These are phyloP conservation scores for Jamesozyma piceae DNA, from an alignment of 805 yeast genomes.

Conservation along the genomic window DNA sequence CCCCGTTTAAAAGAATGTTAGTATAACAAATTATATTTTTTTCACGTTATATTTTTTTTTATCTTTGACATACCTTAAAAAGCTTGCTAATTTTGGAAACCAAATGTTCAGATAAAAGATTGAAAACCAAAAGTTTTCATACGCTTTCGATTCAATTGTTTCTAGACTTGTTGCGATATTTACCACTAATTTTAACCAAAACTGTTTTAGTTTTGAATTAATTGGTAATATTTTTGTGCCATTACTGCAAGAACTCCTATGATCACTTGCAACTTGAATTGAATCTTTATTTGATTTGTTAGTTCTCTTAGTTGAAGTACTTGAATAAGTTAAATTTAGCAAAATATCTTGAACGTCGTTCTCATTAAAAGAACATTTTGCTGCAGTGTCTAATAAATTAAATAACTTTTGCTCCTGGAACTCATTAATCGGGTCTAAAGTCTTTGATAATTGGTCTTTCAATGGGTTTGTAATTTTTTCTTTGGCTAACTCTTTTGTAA, in stretches of 20 bases:
- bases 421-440: slow-evolving; percentile 7
- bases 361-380: slow-evolving; percentile 7
- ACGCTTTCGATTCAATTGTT: slow-evolving; percentile 11
- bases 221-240: slow-evolving; percentile 1
- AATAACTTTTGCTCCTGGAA: slow-evolving; percentile 2
- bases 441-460: neutral
- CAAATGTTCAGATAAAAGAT: slow-evolving; percentile 17
- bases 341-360: slow-evolving; percentile 12
- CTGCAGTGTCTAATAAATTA: slow-evolving; percentile 3
- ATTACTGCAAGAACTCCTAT: neutral
- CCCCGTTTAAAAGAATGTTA: too few relatives aligned
- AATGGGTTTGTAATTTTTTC: neutral
- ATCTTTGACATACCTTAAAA: slow-evolving; percentile 17
- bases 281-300: neutral
- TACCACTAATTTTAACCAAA: slow-evolving; percentile 8
- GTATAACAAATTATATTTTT: too few relatives aligned
- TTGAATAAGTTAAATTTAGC: slow-evolving; percentile 6
- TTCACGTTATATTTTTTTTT: too few relatives aligned
- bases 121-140: slow-evolving; percentile 19
- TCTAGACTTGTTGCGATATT: slow-evolving; percentile 9
- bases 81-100: slow-evolving; percentile 14
- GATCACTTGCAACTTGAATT: slow-evolving; percentile 1
- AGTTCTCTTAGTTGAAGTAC: neutral
- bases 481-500: neutral
- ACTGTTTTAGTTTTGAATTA: slow-evolving; percentile 4